Base-by-base conservation (phyloP, 805 yeast genomes). In the Saccharomyces kudriavzevii region DNA sequence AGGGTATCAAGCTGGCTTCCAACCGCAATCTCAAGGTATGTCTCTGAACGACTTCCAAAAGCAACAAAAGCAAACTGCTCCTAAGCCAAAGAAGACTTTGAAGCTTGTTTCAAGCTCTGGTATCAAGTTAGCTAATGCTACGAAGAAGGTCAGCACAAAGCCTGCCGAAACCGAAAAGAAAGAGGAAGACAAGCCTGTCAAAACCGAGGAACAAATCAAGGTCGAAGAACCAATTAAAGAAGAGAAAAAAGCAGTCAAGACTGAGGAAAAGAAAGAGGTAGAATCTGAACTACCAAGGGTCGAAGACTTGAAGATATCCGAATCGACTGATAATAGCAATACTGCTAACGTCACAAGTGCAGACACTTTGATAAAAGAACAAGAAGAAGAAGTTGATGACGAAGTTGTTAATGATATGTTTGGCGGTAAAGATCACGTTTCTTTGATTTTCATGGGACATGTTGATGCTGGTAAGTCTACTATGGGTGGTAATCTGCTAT, bases 391-490 rank as follows among this genome's bases (percentile, higher is more conserved):
- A 64, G 78, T 91, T 54, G 97, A 92, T 69, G 87, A 87, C 66
- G 94, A 85, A 62, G 81, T 91, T 59, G 89, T 94, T 59, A 84
- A 81, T 54, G 99, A 95, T 65, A 74, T 94, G 87, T 94, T 89
- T 67, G 97, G 97, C 59, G 96, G 96, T 66, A 94, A 94, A 73
- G 99, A 92, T 70, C 99, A 94, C 75, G 81, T 94, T 70, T 91
- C 97, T 20, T 86, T 94, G 63, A 89, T 94, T 62, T 94, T 94
- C 75, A 94, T 94, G 98, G 99, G 99, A 64, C 99, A 94, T 70
- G 99, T 94, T 61, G 99, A 94, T 79, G 99, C 99, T 35, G 99
- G 99, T 70, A 94, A 94, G 74, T 89, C 97, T 51, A 94, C 99
- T 56, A 92, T 94, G 96, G 99, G 99, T 71, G 99, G 99, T 75